Percentiles rank a stretch among this genome's conserved stretches.
Conservation (phyloP, 768 basidiomycete genomes). For the Russula sp. region DNA sequence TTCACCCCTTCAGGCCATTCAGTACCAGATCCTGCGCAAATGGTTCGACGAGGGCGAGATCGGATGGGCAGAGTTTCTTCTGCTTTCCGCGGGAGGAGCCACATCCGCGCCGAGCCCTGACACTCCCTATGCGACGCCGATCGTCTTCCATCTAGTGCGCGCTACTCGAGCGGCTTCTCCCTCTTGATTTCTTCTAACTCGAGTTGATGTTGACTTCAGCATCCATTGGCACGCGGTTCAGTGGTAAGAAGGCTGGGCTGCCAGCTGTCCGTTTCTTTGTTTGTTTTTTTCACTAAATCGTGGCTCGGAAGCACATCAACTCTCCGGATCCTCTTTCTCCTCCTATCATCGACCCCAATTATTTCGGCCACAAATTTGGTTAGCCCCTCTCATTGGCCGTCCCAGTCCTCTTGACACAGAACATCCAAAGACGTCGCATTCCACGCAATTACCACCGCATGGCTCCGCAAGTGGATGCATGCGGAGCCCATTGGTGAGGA, state of each 20-base stretch:
- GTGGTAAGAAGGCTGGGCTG: slow-evolving; percentile 6
- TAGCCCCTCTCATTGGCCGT: background rate
- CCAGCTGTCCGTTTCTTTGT: background rate
- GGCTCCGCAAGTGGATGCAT: slow-evolving; percentile 22
- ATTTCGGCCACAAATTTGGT: slow-evolving; percentile 26
- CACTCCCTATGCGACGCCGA: slow-evolving; percentile 19
- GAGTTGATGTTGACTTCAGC: background rate
- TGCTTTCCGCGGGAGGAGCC: slow-evolving; percentile 18
- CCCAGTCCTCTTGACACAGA: slow-evolving; percentile 1
- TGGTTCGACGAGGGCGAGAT: slow-evolving; percentile 19
- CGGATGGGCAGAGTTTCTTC: slow-evolving; percentile 19
- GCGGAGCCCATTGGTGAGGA: slow-evolving; percentile 12
- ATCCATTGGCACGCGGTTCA: slow-evolving; percentile 16
- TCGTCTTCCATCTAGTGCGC: slow-evolving; percentile 20
- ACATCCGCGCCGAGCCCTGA: slow-evolving; percentile 1
- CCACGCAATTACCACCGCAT: slow-evolving; percentile 28
- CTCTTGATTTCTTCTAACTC: background rate
- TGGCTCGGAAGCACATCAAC: slow-evolving; percentile 25
- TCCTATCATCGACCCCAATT: slow-evolving; percentile 39
- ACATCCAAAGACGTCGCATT: slow-evolving; percentile 24
- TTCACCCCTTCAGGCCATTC: slow-evolving; percentile 15
- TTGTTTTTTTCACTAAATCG: background rate
- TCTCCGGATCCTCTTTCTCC: slow-evolving; percentile 29
- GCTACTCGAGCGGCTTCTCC: background rate
- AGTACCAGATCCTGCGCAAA: slow-evolving; percentile 15